These are phyloP conservation scores for Psilocybe subaeruginosa DNA, from an alignment of 768 basidiomycete species.

Conservation along the genomic window DNA sequence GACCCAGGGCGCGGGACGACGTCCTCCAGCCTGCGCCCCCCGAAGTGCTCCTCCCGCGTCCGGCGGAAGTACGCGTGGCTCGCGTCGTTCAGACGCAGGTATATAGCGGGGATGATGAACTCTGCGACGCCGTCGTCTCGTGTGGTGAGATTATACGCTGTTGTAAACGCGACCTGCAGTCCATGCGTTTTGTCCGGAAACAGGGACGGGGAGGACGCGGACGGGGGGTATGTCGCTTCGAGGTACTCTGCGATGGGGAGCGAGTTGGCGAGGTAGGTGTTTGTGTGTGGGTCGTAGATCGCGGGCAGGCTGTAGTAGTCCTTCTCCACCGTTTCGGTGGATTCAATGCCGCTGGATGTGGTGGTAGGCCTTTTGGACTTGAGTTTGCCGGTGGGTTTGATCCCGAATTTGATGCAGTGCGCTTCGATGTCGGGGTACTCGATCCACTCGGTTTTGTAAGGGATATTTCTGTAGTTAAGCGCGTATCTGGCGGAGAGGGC, in stretches of 20 bases:
- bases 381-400: slow-evolving; percentile 31
- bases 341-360: background rate
- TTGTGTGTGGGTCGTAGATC: slow-evolving; percentile 49
- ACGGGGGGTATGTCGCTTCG: slow-evolving; percentile 50
- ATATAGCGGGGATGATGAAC: slow-evolving; percentile 14
- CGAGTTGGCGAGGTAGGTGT: slow-evolving; percentile 43
- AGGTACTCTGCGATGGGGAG: slow-evolving; percentile 50
- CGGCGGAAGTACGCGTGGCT: slow-evolving; percentile 21
- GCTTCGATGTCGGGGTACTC: slow-evolving; percentile 52
- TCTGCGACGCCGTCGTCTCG: background rate
- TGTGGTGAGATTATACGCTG: background rate
- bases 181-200: slow-evolving; percentile 28
- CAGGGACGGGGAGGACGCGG: slow-evolving; percentile 38
- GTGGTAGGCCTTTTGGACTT: background rate
- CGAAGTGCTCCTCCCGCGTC: slow-evolving; percentile 22
- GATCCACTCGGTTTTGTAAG: slow-evolving; percentile 50
- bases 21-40: slow-evolving; percentile 23
- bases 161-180: slow-evolving; percentile 17
- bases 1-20: slow-evolving; percentile 19
- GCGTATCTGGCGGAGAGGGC: slow-evolving; percentile 22
- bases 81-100: slow-evolving; percentile 11
- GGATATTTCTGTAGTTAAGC: slow-evolving; percentile 36
- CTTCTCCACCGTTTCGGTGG: slow-evolving; percentile 26
- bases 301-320: slow-evolving; percentile 48
- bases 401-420: slow-evolving; percentile 36